These are phyloP conservation scores for Lithospermum erythrorhizon DNA, from an alignment of 257 asterid species.

Conservation along the genomic window DNA sequence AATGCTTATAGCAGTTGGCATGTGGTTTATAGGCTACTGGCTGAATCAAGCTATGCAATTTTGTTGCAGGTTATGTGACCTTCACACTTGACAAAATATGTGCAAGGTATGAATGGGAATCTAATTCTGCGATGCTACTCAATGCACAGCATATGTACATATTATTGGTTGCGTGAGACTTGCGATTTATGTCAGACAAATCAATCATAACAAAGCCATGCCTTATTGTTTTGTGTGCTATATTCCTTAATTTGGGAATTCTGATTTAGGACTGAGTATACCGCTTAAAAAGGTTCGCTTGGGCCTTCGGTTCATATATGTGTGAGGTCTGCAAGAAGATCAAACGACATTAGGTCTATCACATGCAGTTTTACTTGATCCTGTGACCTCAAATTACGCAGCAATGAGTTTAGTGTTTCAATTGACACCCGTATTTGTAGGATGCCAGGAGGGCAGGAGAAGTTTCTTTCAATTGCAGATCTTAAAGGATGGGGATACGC, in stretches of 20 bases:
- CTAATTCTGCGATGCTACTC: not conserved
- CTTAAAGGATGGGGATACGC: conserved; percentile 70
- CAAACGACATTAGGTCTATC: not conserved
- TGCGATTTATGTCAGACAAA: no score
- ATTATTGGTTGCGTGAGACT: no score
- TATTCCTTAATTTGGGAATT: no score
- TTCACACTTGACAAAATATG: conserved; percentile 66
- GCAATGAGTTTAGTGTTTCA: not conserved
- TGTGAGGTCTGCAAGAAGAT: not conserved
- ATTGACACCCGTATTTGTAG: conserved; percentile 16
- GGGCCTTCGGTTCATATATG: no score
- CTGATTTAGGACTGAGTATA: no score
- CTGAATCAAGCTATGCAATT: conserved; percentile 5
- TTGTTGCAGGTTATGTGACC: conserved; percentile 59
- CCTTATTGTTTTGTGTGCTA: no score
- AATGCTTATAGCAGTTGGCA: not conserved
- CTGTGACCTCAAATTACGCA: not conserved
- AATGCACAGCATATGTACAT: no score
- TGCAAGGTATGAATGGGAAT: conserved; percentile 38
- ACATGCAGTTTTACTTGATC: not conserved
- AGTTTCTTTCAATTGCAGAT: conserved; percentile 69
- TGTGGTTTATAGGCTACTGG: not conserved
- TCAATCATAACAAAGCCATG: no score
- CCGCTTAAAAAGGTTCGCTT: no score
- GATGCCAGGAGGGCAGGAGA: conserved; percentile 72